These are phyloP conservation scores for Fusarium nygamai DNA, from an alignment of 2,329 filamentous ascomycete genomes.

Conservation along the genomic window DNA sequence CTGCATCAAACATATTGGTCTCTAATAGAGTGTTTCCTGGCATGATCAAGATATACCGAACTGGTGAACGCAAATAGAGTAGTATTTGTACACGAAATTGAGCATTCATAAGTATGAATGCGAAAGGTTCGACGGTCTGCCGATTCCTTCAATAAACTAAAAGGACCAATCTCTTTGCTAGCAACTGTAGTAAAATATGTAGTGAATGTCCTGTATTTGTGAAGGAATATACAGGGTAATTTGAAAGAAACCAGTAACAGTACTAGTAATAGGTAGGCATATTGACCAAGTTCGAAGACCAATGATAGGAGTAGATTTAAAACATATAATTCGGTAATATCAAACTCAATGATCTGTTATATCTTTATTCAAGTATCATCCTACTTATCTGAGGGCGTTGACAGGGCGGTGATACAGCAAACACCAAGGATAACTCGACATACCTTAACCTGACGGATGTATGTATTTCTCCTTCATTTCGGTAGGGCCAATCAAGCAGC, in stretches of 20 bases:
- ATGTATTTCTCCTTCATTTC: background rate
- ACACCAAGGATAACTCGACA: background rate
- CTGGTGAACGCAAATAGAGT: background rate
- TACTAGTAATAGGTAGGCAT: background rate
- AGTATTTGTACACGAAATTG: background rate
- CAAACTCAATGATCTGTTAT: background rate
- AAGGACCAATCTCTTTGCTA: background rate
- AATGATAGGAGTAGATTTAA: background rate
- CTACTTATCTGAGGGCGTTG: background rate
- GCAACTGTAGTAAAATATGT: too few relatives aligned
- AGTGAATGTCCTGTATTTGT: background rate
- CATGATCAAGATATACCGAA: background rate
- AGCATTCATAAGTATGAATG: background rate
- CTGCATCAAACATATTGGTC: background rate
- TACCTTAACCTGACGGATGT: background rate
- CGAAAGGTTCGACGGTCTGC: background rate
- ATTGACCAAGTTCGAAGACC: background rate
- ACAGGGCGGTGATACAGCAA: background rate
- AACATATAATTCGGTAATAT: background rate
- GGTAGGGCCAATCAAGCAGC: background rate
- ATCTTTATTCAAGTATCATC: background rate
- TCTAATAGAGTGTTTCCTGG: background rate
- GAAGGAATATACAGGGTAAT: background rate
- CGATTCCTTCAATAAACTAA: too few relatives aligned
- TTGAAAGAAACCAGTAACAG: background rate